Evolutionary conservation across 73 alveolate species (phyloP).

Genomic region (Paraurostyla sp.): DNA sequence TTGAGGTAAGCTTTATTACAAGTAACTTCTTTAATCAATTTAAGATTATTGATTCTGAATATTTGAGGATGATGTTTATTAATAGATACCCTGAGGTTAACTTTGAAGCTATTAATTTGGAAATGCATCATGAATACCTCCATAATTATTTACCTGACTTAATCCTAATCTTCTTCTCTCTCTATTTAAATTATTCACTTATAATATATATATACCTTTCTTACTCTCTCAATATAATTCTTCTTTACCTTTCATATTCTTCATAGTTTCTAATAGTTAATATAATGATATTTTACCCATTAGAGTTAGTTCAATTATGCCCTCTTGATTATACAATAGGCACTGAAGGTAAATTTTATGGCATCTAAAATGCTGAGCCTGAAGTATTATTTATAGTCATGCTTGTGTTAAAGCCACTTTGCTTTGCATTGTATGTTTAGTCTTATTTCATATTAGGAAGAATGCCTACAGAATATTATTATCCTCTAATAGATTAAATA

Average conservation of each 20-base stretch:
- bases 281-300: not conserved
- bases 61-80: not conserved
- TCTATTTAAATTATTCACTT: not conserved
- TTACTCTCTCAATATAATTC: slow-evolving; percentile 10
- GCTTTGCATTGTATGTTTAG: not conserved
- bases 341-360: too few relatives aligned
- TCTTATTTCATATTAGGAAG: not conserved
- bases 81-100: not conserved
- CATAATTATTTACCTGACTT: slow-evolving; percentile 22
- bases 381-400: not conserved
- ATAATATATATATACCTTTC: slow-evolving; percentile 17
- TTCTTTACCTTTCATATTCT: slow-evolving; percentile 43
- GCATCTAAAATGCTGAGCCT: too few relatives aligned
- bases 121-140: slow-evolving; percentile 26
- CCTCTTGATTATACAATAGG: too few relatives aligned
- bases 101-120: not conserved
- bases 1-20: too few relatives aligned
- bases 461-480: not conserved
- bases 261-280: not conserved
- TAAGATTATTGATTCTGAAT: too few relatives aligned
- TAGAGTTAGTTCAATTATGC: not conserved
- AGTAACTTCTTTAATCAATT: too few relatives aligned
- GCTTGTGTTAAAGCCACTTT: too few relatives aligned
- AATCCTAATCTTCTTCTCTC: slow-evolving; percentile 39
- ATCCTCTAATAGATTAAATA: not conserved